phyloP scores from a whole-genome alignment of 2,329 filamentous ascomycete species.

The Pseudovirgaria hyperparasitica region DNA sequence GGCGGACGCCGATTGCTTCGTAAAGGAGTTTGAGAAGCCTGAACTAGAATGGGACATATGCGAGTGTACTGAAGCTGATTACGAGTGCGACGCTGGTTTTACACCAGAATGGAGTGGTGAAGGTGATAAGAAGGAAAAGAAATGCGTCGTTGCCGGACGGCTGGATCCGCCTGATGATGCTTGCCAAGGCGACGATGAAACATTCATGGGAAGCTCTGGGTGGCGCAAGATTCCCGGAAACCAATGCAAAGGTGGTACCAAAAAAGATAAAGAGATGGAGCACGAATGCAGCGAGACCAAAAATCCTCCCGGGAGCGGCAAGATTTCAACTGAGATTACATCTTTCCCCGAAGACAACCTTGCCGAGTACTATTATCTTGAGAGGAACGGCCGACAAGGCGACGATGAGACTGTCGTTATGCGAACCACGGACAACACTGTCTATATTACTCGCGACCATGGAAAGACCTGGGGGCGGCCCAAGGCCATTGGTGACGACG shows the following conservation, averaged over 20 bases:
- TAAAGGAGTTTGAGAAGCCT: constrained; percentile 74
- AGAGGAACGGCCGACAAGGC: constrained; percentile 45
- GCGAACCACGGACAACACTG: constrained; percentile 43
- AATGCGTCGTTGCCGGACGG: constrained; percentile 54
- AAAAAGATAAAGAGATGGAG: constrained; percentile 44
- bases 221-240: constrained; percentile 75
- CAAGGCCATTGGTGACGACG: constrained; percentile 56
- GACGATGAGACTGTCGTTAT: constrained; percentile 64
- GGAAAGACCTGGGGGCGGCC: constrained; percentile 91
- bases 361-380: constrained; percentile 59
- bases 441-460: constrained; percentile 71
- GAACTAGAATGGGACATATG: constrained; percentile 59
- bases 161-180: constrained; percentile 56
- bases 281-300: constrained; percentile 56
- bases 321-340: constrained; percentile 49
- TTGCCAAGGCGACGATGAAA: constrained; percentile 60
- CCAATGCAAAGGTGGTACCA: constrained; percentile 30
- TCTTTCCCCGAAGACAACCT: constrained; percentile 50
- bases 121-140: constrained; percentile 47
- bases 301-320: constrained; percentile 48
- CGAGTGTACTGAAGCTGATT: constrained; percentile 72
- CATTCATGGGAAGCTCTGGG: constrained; percentile 74
- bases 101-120: constrained; percentile 29
- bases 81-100: constrained; percentile 96
- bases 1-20: constrained; percentile 76